Evolutionary conservation across 257 asterid species (phyloP), one percentile per base, ranked within the genome.

Genomic region (Nicotiana knightiana): DNA sequence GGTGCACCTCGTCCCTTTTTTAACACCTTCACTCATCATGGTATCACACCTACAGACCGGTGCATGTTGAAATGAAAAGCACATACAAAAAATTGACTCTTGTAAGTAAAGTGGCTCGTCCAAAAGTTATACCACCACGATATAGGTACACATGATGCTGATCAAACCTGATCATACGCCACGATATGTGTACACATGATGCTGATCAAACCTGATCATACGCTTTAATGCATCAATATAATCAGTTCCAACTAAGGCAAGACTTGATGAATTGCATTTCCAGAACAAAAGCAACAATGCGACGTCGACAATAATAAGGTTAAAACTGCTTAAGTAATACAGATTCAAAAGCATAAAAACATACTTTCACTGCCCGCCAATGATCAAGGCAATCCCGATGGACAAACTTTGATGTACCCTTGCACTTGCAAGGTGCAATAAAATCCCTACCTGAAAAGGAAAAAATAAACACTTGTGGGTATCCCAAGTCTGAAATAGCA

Each of bases 391-490:
- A 95, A 81, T 93, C 96, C 39, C 98, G 89, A 87, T 95, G 98
- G 83, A 95, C 98, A 82, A 81, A 95, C 87, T 91, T 93, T 37
- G 97, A 80, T 21, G 99, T 93, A 80, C 99, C 99, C 90, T 95
- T 95, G 86, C 99, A 95, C 89, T 89, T 91, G 91, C 99, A 95
- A 85, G 99, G 99, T 85, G 98, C 97, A 85, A 95, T 95, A 84
- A 95, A 93, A 88, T 95, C 99, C 90, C 98, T 91, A 84, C 98
- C 99, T 95, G 92, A 81, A 84, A 86, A 86, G 65, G 83, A 89
- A 65, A 75, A 71, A 9, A 26, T 73, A 76, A 70, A 6, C 28
- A 79, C 51, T n/a, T 81, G 61, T 80, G 64, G 84, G 33, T 75
- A 46, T 64, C 79, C 43, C 62, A 73, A 53, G 26, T 73, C 24